A percentile compares a stretch with the other conserved stretches of the same genome.
phyloP scores from a whole-genome alignment of 2,329 filamentous ascomycete genomes.

The Rutstroemia sp. region DNA sequence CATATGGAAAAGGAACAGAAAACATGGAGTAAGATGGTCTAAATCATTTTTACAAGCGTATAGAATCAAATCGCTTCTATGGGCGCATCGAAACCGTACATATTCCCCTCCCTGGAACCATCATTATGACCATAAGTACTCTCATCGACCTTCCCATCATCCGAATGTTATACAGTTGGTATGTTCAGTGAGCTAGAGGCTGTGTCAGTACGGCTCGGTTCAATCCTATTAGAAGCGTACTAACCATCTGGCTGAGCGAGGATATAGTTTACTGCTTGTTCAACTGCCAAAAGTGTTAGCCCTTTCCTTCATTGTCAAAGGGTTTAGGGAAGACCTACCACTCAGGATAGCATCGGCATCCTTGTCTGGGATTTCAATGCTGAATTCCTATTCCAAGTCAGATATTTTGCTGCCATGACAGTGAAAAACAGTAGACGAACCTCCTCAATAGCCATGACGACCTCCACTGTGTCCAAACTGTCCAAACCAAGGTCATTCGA shows the following conservation, averaged over 20 bases:
- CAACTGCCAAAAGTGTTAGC: slow-evolving; percentile 42
- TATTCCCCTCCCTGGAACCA: slow-evolving; percentile 14
- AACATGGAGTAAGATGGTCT: slow-evolving; percentile 28
- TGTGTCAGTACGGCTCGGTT: neutral
- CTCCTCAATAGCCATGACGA: slow-evolving; percentile 99
- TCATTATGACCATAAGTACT: slow-evolving; percentile 15
- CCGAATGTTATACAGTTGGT: slow-evolving; percentile 25
- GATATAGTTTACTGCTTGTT: slow-evolving; percentile 71
- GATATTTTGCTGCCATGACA: neutral
- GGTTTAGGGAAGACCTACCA: slow-evolving; percentile 43
- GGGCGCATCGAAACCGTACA: slow-evolving; percentile 26
- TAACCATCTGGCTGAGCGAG: slow-evolving; percentile 67
- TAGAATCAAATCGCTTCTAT: slow-evolving; percentile 25
- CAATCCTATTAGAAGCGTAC: slow-evolving; percentile 21
- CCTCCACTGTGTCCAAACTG: slow-evolving; percentile 96
- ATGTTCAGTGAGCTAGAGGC: slow-evolving; percentile 26
- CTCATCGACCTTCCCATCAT: slow-evolving; percentile 6
- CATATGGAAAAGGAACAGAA: slow-evolving; percentile 2
- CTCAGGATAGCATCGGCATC: slow-evolving; percentile 71
- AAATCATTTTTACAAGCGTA: slow-evolving; percentile 30
- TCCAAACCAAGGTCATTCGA: slow-evolving; percentile 95
- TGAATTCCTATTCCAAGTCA: slow-evolving; percentile 42
- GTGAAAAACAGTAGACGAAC: slow-evolving; percentile 34
- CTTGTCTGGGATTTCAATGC: slow-evolving; percentile 77
- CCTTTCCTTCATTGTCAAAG: neutral